Conservation (phyloP, 805 yeast genomes). For the Limtongia smithiae region DNA sequence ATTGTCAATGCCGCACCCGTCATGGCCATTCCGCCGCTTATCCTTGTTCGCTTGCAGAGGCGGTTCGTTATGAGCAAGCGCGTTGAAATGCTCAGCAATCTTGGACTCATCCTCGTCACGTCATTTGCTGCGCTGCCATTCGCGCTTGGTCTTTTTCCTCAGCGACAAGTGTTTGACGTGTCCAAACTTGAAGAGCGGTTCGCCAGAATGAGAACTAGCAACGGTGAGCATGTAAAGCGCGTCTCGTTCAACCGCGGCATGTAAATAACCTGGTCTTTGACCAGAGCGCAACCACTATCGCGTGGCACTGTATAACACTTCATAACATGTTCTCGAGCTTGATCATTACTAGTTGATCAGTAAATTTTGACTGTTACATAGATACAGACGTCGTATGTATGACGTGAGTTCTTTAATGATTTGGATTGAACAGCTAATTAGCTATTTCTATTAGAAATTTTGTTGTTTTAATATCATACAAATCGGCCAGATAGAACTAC, state of each 20-base stretch:
- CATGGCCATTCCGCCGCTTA: slow-evolving; percentile 93
- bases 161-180: slow-evolving; percentile 62
- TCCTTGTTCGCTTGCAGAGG: slow-evolving; percentile 72
- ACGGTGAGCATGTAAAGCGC: slow-evolving; percentile 54
- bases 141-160: slow-evolving; percentile 95
- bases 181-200: slow-evolving; percentile 62
- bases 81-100: slow-evolving; percentile 65
- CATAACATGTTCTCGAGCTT: no score
- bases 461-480: no score
- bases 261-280: no score
- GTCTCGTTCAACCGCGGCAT: slow-evolving; percentile 95
- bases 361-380: no score
- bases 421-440: no score
- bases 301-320: no score
- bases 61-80: slow-evolving; percentile 65
- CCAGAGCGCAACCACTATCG: no score
- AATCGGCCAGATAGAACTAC: no score
- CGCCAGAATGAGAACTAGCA: slow-evolving; percentile 54
- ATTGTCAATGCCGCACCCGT: slow-evolving; percentile 96
- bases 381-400: no score
- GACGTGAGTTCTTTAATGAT: no score
- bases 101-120: slow-evolving; percentile 81
- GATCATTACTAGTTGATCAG: no score
- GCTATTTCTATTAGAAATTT: no score
- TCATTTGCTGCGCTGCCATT: slow-evolving; percentile 87